These are phyloP conservation scores for Blastocrithidia nonstop DNA, from an alignment of 208 protist genomes.

Conservation along the genomic window DNA sequence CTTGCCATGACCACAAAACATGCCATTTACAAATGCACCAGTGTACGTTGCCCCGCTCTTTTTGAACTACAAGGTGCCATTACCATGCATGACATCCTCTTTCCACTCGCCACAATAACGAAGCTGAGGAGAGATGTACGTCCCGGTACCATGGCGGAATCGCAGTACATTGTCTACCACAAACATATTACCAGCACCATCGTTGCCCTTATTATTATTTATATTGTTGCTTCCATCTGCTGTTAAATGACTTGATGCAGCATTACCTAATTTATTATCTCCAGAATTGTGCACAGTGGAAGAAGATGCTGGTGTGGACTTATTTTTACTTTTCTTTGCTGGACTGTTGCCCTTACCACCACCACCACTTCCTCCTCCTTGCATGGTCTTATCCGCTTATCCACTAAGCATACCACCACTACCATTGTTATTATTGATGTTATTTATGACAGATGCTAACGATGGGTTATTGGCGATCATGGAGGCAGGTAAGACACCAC, in stretches of 20 bases:
- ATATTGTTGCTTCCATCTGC: too few relatives aligned
- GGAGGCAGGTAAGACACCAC: neutral
- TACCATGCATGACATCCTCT: slow-evolving; percentile 75
- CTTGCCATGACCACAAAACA: slow-evolving; percentile 53
- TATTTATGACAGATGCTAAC: slow-evolving; percentile 2
- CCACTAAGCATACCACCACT: too few relatives aligned
- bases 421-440: too few relatives aligned
- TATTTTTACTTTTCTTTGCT: too few relatives aligned
- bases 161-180: neutral
- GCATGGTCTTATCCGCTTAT: neutral
- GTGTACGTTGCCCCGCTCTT: slow-evolving; percentile 33
- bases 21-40: slow-evolving; percentile 37
- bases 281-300: too few relatives aligned
- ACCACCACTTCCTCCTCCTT: neutral
- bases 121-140: slow-evolving; percentile 48
- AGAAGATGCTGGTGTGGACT: too few relatives aligned
- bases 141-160: slow-evolving; percentile 51
- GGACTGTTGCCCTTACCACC: neutral
- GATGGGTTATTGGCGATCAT: neutral
- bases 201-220: too few relatives aligned
- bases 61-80: slow-evolving; percentile 37
- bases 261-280: neutral
- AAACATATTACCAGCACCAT: neutral
- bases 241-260: neutral
- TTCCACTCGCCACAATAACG: slow-evolving; percentile 70